phyloP scores from a whole-genome alignment of 345 rosid genomes.

The Ceriops tagal region DNA sequence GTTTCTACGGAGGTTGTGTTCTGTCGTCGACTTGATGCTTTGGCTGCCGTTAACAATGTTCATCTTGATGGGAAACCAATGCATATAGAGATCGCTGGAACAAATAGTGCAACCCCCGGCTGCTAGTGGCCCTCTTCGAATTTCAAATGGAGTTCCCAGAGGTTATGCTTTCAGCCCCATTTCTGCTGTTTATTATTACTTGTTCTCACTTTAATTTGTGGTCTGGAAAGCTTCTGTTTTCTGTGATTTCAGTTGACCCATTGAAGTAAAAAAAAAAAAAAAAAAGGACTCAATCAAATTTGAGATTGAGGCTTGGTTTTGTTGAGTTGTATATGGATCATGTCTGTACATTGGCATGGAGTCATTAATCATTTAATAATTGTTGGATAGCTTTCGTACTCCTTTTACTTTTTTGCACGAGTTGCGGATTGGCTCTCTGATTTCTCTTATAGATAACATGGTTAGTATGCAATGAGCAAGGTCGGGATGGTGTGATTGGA shows the following conservation, averaged over 20 bases:
- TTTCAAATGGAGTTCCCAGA: slow-evolving; percentile 42
- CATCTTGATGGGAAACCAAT: slow-evolving; percentile 95
- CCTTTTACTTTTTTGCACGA: no score
- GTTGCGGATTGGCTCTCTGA: background rate
- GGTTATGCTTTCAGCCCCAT: slow-evolving; percentile 33
- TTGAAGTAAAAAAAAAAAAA: no score
- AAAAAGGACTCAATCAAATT: no score
- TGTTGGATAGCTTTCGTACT: no score
- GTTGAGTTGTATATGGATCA: no score
- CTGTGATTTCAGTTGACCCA: no score
- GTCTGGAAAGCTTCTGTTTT: no score
- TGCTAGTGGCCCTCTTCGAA: no score
- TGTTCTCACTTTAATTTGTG: no score
- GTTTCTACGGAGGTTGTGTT: slow-evolving; percentile 78
- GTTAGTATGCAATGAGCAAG: slow-evolving; percentile 37
- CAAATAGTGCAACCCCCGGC: slow-evolving; percentile 44
- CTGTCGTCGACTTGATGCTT: slow-evolving; percentile 66
- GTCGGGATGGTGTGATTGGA: slow-evolving; percentile 54
- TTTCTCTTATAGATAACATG: background rate
- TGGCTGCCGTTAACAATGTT: slow-evolving; percentile 74
- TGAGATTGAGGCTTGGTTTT: no score
- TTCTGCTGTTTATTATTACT: background rate
- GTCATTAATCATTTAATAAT: no score
- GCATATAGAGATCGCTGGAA: slow-evolving; percentile 92
- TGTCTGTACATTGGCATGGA: no score